Evolutionary conservation across 805 yeast genomes (phyloP).

Genomic region (Wickerhamomyces subpelliculosus): DNA sequence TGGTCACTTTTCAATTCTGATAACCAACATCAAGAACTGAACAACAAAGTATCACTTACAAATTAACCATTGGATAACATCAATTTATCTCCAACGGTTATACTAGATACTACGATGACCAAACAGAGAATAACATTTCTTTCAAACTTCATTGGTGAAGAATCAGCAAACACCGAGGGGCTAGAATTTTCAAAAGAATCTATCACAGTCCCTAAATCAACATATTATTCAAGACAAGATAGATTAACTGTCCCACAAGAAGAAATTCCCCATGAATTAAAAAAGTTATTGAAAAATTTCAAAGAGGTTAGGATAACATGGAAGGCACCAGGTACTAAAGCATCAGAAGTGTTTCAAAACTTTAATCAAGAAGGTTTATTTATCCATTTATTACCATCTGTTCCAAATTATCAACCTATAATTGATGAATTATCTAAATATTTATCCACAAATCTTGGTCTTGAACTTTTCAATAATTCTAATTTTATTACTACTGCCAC

Average conservation of each 20-base stretch:
- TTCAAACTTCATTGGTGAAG: not conserved
- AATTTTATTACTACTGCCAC: not conserved
- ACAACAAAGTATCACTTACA: too few species aligned
- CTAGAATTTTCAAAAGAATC: not conserved
- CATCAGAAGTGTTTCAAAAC: not conserved
- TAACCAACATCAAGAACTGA: too few species aligned
- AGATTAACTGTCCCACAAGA: not conserved
- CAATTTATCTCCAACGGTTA: not conserved
- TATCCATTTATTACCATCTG: not conserved
- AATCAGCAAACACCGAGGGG: not conserved
- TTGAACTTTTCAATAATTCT: not conserved
- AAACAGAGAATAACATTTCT: constrained; percentile 1
- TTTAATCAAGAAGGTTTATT: not conserved
- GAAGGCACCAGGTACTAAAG: not conserved
- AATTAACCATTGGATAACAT: too few species aligned
- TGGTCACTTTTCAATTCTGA: too few species aligned
- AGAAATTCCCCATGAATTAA: not conserved
- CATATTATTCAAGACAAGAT: not conserved
- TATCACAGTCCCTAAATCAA: not conserved
- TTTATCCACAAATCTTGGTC: not conserved
- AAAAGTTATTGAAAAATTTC: not conserved
- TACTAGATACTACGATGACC: not conserved
- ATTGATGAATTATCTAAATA: not conserved
- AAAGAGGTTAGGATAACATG: not conserved
- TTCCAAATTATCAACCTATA: not conserved